Conservation (phyloP, 176 grass and related monocot species). For the Raddia distichophylla region DNA sequence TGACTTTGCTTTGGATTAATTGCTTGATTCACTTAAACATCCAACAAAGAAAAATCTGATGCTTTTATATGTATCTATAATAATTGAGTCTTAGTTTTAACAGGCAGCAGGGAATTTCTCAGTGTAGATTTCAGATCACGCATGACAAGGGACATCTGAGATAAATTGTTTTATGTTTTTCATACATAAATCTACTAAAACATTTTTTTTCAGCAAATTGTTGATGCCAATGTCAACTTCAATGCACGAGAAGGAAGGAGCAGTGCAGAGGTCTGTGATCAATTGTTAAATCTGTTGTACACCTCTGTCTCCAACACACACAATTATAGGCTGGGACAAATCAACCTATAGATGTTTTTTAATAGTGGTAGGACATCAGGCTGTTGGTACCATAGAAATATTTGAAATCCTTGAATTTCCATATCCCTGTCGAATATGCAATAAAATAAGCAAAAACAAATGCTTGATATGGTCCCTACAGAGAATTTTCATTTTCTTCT, state of each 20-base stretch:
- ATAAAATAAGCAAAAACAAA: conserved; percentile 18
- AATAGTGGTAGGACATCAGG: neutral
- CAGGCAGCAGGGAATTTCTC: neutral
- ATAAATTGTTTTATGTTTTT: conserved; percentile 15
- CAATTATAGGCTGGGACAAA: too few species aligned
- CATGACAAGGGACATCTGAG: neutral
- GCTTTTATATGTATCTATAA: neutral
- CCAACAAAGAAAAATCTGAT: neutral
- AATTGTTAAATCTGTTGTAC: conserved; percentile 2
- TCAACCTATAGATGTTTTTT: neutral
- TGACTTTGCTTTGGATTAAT: neutral
- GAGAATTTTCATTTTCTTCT: conserved; percentile 15
- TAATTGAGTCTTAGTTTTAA: neutral
- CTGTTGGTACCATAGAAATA: neutral
- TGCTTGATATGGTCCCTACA: neutral
- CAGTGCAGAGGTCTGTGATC: conserved; percentile 68
- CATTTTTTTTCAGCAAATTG: conserved; percentile 61
- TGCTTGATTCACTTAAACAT: neutral
- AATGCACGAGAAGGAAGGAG: conserved; percentile 94
- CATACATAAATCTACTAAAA: neutral
- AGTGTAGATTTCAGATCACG: neutral
- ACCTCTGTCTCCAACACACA: too few species aligned
- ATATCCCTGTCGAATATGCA: neutral
- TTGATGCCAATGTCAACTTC: conserved; percentile 88
- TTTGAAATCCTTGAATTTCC: neutral